Evolutionary conservation across 2,329 filamentous ascomycete species (phyloP), one percentile per base, ranked within the genome.

Genomic region (Fusarium piperis): DNA sequence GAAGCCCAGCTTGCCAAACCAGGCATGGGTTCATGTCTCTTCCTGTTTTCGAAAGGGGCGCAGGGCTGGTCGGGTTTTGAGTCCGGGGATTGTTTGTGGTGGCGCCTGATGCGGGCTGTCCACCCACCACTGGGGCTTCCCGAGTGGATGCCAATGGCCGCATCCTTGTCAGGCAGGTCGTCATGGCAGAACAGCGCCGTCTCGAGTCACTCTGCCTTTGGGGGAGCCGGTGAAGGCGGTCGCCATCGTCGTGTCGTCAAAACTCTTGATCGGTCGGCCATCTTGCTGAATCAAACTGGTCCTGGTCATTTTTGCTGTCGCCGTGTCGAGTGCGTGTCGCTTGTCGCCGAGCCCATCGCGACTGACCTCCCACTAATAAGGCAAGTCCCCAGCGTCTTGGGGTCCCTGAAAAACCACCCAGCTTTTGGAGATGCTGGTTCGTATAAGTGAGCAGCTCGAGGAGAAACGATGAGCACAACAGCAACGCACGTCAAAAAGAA

Each of bases 71-170:
- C 60, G 68, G 72, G 67, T 75, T 76, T 51, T 74, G 70, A 75
- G 70, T 72, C 75, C 63, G 71, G 75, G 72, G 72, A 74, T 76
- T 73, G 70, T 66, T 69, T 74, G 72, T 67, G 73, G 75, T 77
- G 75, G 75, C 75, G 75, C 74, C 72, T 74, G 70, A 74, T 77
- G 74, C 74, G 69, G 73, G 74, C 67, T 76, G 74, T 72, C 72
- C 75, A 74, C 75, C 71, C 70, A 73, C 67, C 70, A 73, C 59
- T 77, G 75, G 75, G 72, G 75, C 72, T 77, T 77, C 74, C 72
- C 72, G 65, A 71, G 76, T 77, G 76, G 76, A 78, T 76, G 75
- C 67, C 67, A 75, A 62, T 66, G 58, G 68, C 68, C 62, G 64
- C 64, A 71, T 76, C 75, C 74, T 74, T 74, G 76, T 76, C 73